These are phyloP conservation scores for Sporormia fimetaria DNA, from an alignment of 495 filamentous ascomycete genomes.

Conservation along the genomic window DNA sequence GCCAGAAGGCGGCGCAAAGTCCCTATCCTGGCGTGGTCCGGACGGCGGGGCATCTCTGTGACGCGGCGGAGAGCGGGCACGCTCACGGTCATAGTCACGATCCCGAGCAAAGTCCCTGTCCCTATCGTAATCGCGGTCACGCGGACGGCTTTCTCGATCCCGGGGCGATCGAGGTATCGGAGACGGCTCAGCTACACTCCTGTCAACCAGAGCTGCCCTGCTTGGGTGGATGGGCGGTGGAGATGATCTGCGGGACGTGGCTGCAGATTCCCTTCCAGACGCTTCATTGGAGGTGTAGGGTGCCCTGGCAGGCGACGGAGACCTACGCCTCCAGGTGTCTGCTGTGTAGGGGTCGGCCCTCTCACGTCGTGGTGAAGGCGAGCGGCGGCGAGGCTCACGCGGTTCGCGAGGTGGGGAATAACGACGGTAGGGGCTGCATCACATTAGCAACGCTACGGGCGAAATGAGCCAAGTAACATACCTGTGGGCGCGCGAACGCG, in stretches of 20 bases:
- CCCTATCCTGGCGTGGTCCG: constrained; percentile 15
- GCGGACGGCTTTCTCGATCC: constrained; percentile 9
- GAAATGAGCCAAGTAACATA: not conserved
- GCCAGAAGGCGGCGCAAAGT: constrained; percentile 24
- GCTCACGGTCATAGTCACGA: constrained; percentile 6
- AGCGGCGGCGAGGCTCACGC: constrained; percentile 29
- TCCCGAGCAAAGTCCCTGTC: constrained; percentile 12
- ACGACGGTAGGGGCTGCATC: constrained; percentile 19
- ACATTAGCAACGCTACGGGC: constrained; percentile 1
- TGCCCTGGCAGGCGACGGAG: constrained; percentile 27
- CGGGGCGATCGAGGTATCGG: constrained; percentile 23
- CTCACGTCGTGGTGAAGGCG: constrained; percentile 31
- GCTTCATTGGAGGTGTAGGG: constrained; percentile 24
- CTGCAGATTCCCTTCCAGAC: constrained; percentile 28
- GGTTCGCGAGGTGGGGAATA: constrained; percentile 26
- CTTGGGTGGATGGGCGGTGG: constrained; percentile 33
- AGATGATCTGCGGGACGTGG: constrained; percentile 33
- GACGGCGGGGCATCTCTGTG: constrained; percentile 27
- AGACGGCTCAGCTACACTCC: constrained; percentile 10
- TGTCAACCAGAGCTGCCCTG: constrained; percentile 23
- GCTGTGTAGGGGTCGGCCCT: constrained; percentile 27
- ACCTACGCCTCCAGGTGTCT: constrained; percentile 30
- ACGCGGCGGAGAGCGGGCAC: constrained; percentile 15
- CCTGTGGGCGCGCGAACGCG: constrained; percentile 22
- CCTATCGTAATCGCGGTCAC: constrained; percentile 10